phyloP scores from a whole-genome alignment of 495 filamentous ascomycete genomes.

The Neurospora sp. region DNA sequence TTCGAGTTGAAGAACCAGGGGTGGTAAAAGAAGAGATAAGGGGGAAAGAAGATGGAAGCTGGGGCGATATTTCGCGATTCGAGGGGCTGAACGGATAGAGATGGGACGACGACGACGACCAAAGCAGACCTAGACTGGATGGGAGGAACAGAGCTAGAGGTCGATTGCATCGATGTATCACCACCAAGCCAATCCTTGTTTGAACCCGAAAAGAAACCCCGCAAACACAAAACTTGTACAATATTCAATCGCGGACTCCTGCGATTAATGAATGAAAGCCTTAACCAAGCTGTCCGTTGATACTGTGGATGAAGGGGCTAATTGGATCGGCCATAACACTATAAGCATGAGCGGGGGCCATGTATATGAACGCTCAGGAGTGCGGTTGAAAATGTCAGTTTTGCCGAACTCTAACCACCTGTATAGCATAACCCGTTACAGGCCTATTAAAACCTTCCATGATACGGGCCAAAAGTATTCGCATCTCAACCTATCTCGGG shows the following conservation, averaged over 20 bases:
- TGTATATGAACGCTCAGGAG: background rate
- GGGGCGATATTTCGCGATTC: background rate
- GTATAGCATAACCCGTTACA: background rate
- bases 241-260: background rate
- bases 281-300: background rate
- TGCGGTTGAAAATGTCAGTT: too few species aligned
- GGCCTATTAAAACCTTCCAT: too few species aligned
- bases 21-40: constrained; percentile 40
- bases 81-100: background rate
- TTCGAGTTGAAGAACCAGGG: constrained; percentile 60
- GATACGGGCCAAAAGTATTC: background rate
- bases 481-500: background rate
- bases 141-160: background rate
- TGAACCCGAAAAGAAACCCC: background rate
- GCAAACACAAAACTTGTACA: background rate
- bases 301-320: background rate
- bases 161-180: background rate
- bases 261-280: background rate
- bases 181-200: background rate
- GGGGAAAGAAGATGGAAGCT: background rate
- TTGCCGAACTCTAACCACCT: too few species aligned
- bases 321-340: background rate
- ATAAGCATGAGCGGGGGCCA: background rate
- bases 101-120: background rate
- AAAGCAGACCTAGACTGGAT: background rate